These are phyloP conservation scores for Ammopiptanthus mongolicus DNA, from an alignment of 306 rosid genomes.

Conservation along the genomic window DNA sequence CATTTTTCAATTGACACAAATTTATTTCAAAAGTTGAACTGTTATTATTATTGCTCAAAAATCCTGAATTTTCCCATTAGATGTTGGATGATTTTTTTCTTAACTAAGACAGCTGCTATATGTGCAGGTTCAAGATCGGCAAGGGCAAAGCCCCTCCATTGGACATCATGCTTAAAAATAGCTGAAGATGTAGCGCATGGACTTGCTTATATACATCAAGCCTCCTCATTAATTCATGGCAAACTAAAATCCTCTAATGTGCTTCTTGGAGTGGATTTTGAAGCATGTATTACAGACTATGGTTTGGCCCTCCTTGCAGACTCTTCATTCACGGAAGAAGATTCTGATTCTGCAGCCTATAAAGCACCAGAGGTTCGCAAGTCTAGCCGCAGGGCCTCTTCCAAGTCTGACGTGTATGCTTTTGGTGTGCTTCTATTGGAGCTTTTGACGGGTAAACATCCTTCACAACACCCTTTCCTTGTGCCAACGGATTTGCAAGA, in stretches of 20 bases:
- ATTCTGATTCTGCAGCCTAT: conserved; percentile 56
- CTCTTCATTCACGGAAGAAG: conserved; percentile 48
- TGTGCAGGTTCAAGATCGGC: conserved; percentile 72
- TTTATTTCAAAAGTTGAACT: background rate
- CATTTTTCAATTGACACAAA: background rate
- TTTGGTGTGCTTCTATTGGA: conserved; percentile 77
- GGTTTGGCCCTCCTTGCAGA: conserved; percentile 54
- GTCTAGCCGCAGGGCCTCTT: conserved; percentile 43
- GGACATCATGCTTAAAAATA: conserved; percentile 97
- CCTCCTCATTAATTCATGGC: conserved; percentile 65
- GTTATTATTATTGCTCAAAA: background rate
- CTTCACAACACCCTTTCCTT: conserved; percentile 76
- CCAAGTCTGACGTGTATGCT: conserved; percentile 71
- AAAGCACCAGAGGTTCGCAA: conserved; percentile 73
- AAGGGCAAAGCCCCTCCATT: conserved; percentile 89
- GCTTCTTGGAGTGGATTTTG: conserved; percentile 82
- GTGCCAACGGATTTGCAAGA: conserved; percentile 61
- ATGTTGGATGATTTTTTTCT: background rate
- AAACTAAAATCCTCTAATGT: conserved; percentile 83
- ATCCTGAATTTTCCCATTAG: background rate
- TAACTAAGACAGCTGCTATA: conserved; percentile 13
- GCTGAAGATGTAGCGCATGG: conserved; percentile 96
- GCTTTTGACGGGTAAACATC: conserved; percentile 88
- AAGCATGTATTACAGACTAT: conserved; percentile 84
- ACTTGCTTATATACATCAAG: conserved; percentile 78